A percentile compares a stretch with the other conserved stretches of the same genome.
Evolutionary conservation across 345 rosid genomes (phyloP).

Genomic region (Salix dunnii): DNA sequence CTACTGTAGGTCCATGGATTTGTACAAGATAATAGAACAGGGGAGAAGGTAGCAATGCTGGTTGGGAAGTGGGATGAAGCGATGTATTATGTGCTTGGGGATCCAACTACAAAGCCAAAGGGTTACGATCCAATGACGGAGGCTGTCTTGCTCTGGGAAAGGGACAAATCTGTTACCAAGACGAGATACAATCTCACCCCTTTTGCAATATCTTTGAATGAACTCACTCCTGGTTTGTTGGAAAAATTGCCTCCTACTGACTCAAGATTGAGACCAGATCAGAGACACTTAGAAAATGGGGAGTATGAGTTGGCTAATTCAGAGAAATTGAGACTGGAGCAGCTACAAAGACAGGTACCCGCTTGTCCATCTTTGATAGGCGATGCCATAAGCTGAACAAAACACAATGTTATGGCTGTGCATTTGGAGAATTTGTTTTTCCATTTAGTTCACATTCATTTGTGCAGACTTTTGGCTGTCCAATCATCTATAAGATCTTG

Average conservation of each 20-base stretch:
- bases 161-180: conserved; percentile 64
- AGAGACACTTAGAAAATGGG: conserved; percentile 87
- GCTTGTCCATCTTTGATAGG: not conserved
- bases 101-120: conserved; percentile 82
- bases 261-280: conserved; percentile 97
- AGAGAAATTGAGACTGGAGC: conserved; percentile 92
- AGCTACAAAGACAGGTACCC: conserved; percentile 88
- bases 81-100: conserved; percentile 88
- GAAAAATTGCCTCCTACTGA: conserved; percentile 93
- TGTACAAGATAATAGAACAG: conserved; percentile 91
- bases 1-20: conserved; percentile 84
- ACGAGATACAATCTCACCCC: conserved; percentile 95
- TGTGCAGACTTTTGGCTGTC: not conserved
- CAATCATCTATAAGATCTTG: not conserved
- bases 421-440: not conserved
- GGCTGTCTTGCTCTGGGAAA: conserved; percentile 92
- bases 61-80: conserved; percentile 99
- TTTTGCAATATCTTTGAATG: conserved; percentile 88
- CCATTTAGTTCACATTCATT: not conserved
- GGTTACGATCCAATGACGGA: conserved; percentile 97
- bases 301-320: conserved; percentile 93
- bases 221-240: conserved; percentile 65
- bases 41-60: conserved; percentile 93
- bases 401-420: not conserved
- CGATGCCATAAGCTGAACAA: not conserved